phyloP scores from a whole-genome alignment of 176 grass and related monocot species.

The Bromus sterilis region DNA sequence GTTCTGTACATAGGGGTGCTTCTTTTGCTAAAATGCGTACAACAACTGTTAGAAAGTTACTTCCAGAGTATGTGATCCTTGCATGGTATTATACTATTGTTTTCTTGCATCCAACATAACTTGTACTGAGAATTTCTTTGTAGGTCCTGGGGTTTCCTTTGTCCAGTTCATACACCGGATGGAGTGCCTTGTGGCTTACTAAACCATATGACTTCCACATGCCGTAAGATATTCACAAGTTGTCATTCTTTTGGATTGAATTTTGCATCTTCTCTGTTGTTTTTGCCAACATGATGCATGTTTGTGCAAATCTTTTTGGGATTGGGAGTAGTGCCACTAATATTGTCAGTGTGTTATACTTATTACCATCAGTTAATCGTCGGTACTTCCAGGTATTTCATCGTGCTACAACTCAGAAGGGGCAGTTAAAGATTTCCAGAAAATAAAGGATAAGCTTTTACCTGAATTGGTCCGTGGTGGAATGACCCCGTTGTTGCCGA shows the following conservation, averaged over 20 bases:
- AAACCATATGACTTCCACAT: slow-evolving; percentile 85
- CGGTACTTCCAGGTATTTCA: slow-evolving; percentile 49
- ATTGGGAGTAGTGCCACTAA: neutral
- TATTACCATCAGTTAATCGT: neutral
- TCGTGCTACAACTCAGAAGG: slow-evolving; percentile 83
- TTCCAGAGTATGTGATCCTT: slow-evolving; percentile 74
- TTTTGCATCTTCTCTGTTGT: neutral
- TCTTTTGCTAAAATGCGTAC: slow-evolving; percentile 94
- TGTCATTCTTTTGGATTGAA: neutral
- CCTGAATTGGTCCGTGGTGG: slow-evolving; percentile 61
- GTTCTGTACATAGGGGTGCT: slow-evolving; percentile 89
- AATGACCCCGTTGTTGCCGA: slow-evolving; percentile 63
- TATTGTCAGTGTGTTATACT: neutral
- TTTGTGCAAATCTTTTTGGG: neutral
- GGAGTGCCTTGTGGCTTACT: slow-evolving; percentile 89
- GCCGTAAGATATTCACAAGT: slow-evolving; percentile 57
- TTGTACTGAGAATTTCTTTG: slow-evolving; percentile 16
- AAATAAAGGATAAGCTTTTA: slow-evolving; percentile 62
- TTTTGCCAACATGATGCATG: neutral
- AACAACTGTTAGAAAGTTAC: slow-evolving; percentile 86
- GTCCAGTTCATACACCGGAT: slow-evolving; percentile 95
- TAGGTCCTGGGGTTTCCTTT: slow-evolving; percentile 96
- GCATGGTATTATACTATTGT: slow-evolving; percentile 11
- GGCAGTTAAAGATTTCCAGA: slow-evolving; percentile 50
- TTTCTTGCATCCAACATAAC: slow-evolving; percentile 10